phyloP scores from a whole-genome alignment of 352 stramenopile genomes.

The Elongisporangium prolatum region DNA sequence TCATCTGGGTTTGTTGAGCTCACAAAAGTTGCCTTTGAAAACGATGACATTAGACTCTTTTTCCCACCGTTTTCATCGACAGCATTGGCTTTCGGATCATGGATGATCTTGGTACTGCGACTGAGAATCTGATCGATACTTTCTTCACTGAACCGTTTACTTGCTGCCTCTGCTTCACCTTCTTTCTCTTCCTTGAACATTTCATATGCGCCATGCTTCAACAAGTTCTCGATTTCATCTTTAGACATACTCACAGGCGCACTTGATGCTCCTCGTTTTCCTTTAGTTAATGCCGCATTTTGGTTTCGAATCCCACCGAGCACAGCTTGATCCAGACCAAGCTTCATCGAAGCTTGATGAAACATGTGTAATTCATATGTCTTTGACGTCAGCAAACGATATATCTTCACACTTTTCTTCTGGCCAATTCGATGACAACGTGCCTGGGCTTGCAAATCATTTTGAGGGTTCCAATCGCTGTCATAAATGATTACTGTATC shows the following conservation, averaged over 20 bases:
- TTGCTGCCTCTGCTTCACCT: conserved; percentile 87
- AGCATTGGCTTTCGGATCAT: conserved; percentile 62
- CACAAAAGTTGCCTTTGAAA: conserved; percentile 93
- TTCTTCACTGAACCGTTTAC: conserved; percentile 96
- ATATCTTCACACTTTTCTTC: conserved; percentile 93
- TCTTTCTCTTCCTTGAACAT: conserved; percentile 93
- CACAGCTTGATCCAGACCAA: conserved; percentile 90
- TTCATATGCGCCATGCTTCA: conserved; percentile 93
- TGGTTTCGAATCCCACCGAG: conserved; percentile 84
- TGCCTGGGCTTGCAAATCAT: conserved; percentile 90
- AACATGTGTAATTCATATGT: conserved; percentile 95
- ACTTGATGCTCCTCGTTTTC: conserved; percentile 16
- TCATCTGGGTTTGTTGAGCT: conserved; percentile 82
- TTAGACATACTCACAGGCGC: conserved; percentile 47
- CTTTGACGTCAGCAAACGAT: conserved; percentile 88
- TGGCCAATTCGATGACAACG: conserved; percentile 92
- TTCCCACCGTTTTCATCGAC: conserved; percentile 36
- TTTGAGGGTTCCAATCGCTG: conserved; percentile 98
- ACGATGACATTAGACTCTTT: conserved; percentile 84
- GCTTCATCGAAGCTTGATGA: conserved; percentile 88
- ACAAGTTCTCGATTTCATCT: conserved; percentile 90
- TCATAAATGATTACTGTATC: conserved; percentile 95
- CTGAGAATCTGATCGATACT: conserved; percentile 98
- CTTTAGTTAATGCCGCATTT: conserved; percentile 20
- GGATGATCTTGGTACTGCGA: conserved; percentile 83